phyloP scores from a whole-genome alignment of 1,284 basidiomycete species.

The Ustilago esculenta region DNA sequence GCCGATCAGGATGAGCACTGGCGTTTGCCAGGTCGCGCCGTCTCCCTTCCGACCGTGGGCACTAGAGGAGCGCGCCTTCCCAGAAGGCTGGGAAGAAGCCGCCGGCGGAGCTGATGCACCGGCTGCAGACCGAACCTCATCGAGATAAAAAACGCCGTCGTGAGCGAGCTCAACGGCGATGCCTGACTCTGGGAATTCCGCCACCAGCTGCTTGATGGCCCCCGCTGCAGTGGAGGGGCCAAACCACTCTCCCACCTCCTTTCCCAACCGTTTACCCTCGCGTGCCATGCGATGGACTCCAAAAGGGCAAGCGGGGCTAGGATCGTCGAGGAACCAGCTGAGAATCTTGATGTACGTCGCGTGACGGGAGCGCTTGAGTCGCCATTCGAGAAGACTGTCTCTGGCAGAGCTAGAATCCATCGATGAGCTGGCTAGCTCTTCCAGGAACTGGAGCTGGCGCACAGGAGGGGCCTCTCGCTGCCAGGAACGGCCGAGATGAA shows the following conservation, averaged over 20 bases:
- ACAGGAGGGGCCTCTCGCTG: conserved; percentile 27
- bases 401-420: conserved; percentile 16
- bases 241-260: conserved; percentile 97
- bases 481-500: conserved; percentile 76
- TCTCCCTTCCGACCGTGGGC: conserved; percentile 6
- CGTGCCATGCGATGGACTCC: conserved; percentile 95
- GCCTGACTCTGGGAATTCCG: conserved; percentile 79
- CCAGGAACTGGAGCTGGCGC: conserved; percentile 17
- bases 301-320: conserved; percentile 87
- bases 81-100: not conserved
- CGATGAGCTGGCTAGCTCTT: conserved; percentile 16
- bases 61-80: conserved; percentile 7
- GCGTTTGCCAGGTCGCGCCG: conserved; percentile 76
- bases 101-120: conserved; percentile 29
- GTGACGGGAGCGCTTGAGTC: conserved; percentile 29
- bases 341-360: conserved; percentile 83
- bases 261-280: conserved; percentile 92
- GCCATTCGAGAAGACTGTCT: conserved; percentile 15
- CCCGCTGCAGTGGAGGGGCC: conserved; percentile 96
- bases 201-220: conserved; percentile 80
- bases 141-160: conserved; percentile 85
- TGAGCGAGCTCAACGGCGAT: conserved; percentile 80
- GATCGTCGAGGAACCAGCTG: conserved; percentile 94
- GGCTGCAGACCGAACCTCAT: conserved; percentile 85
- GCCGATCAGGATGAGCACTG: conserved; percentile 87